Evolutionary conservation across 1,284 basidiomycete species (phyloP), one percentile per base, ranked within the genome.

Genomic region (Microbotryum silenes-acaulis): DNA sequence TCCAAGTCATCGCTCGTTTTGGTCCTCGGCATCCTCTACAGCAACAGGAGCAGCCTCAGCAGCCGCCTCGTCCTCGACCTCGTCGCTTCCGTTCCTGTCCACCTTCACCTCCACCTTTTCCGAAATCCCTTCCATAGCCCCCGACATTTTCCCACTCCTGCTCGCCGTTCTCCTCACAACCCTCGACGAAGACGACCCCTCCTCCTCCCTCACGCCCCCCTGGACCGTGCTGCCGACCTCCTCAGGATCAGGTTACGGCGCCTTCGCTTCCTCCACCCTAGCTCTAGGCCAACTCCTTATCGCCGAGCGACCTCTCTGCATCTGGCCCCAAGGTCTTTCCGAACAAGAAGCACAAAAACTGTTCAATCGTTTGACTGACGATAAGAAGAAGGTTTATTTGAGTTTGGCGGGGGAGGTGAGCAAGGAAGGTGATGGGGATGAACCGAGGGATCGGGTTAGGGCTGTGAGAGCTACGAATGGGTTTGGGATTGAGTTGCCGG

Each of bases 391-490:
- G 23, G 63, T 63, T 10, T 72, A 62, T 51, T 63, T 67, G 60
- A 29, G 47, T 5, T 65, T 72, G 16, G 65, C 68, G 0, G 66
- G 66, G 4, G 57, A 50, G 8, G 56, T 27, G 21, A 54, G 18
- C 25, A 49, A 45, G 21, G 59, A 55, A 25, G 46, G 49, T 4
- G 21, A 45, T 18, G 33, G 37, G 27, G 16, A 23, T 5, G 53
- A 46, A 6, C 21, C 57, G 20, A 50, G 68, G 23, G 65, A 69
- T 55, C 63, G 64, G 23, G 56, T 71, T 14, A 47, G 66, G 6
- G 70, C 62, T 6, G 59, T 70, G 7, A 42, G 71, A 12, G 70
- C 68, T 12, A 70, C 70, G 14, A 72, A 72, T 44, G 72, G 66
- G 1, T 72, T 72, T 53, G 60, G 57, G 23, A 61, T 72, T n/a